These are phyloP conservation scores for Phanerodontia chrysosporium DNA, from an alignment of 768 basidiomycete genomes.

Conservation along the genomic window DNA sequence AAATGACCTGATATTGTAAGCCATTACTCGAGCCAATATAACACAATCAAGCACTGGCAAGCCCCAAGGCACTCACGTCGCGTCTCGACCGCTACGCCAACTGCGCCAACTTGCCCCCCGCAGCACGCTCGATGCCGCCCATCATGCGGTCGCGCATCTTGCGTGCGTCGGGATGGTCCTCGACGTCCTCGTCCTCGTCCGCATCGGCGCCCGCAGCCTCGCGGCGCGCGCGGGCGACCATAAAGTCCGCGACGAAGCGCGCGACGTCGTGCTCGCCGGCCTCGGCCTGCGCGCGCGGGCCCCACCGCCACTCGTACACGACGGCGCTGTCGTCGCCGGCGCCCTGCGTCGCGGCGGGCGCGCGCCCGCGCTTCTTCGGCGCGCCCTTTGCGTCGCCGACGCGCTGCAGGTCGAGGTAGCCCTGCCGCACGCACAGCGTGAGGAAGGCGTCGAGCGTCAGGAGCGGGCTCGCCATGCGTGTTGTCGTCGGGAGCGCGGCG, in stretches of 20 bases:
- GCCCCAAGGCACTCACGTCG: too few relatives aligned
- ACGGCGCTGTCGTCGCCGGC: slow-evolving; percentile 33
- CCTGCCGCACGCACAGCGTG: slow-evolving; percentile 56
- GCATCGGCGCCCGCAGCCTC: slow-evolving; percentile 19
- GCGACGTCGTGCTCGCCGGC: slow-evolving; percentile 76
- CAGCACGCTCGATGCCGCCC: slow-evolving; percentile 58
- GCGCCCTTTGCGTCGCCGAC: slow-evolving; percentile 43
- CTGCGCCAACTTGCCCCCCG: slow-evolving; percentile 27
- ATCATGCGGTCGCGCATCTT: slow-evolving; percentile 43
- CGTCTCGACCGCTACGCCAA: neutral
- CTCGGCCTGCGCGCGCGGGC: slow-evolving; percentile 72
- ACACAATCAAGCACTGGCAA: too few relatives aligned
- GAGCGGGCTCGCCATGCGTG: slow-evolving; percentile 44
- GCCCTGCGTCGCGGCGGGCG: slow-evolving; percentile 35
- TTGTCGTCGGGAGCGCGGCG: slow-evolving; percentile 45
- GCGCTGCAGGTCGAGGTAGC: slow-evolving; percentile 70
- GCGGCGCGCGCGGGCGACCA: slow-evolving; percentile 41
- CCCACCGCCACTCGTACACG: slow-evolving; percentile 83
- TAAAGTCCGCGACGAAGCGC: slow-evolving; percentile 76
- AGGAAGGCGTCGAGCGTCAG: slow-evolving; percentile 67
- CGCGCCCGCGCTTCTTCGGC: slow-evolving; percentile 51
- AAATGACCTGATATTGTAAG: too few relatives aligned
- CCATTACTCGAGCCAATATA: too few relatives aligned
- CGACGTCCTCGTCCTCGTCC: slow-evolving; percentile 13
- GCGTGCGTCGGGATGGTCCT: slow-evolving; percentile 18